Base-by-base conservation (phyloP, 2,329 filamentous ascomycete species). In the Alternaria conjuncta region DNA sequence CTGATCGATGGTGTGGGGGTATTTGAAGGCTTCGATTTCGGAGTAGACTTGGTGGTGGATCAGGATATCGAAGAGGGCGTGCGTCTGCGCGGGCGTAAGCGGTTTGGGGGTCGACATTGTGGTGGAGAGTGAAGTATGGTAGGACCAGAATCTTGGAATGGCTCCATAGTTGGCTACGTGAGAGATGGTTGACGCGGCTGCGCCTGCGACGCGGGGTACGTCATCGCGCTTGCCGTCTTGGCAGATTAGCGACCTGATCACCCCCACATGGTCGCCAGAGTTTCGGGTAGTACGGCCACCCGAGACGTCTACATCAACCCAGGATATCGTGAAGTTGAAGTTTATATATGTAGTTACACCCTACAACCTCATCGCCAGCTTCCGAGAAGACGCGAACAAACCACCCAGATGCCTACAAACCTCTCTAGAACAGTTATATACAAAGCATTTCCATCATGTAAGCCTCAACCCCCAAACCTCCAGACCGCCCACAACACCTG, bases 21-120 rank as follows among this genome's bases (percentile, higher is more conserved):
- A 80, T 72, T 90, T 92, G 84, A 94, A 93, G 64, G 85, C 86
- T 74, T 90, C 86, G 64, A 93, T 91, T 79, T 96, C 92, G 12
- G 85, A 79, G 78, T 87, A 87, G 44, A 84, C 83, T 70, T 86
- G 83, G 75, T 84, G 80, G 73, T 86, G 85, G 60, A 83, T 85
- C 41, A 87, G 75, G 68, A 87, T 82, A 70, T 87, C 85, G 72
- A 87, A 84, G 46, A 87, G 80, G 47, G 85, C 84, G 63, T 84
- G 81, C 18, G 81, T 79, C 71, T 86, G 84, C 58, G 77, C 75
- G 26, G 83, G 72, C 20, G 83, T 81, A 50, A 86, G 79, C 46
- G 71, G 63, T 51, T 72, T 20, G 23, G 66, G 25, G 32, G 64
- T 49, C 15, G 72, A 61, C 70, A 72, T 74, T 45, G 49, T 58